phyloP scores from a whole-genome alignment of 208 protist genomes.

The Trypanosomatidae sp. region DNA sequence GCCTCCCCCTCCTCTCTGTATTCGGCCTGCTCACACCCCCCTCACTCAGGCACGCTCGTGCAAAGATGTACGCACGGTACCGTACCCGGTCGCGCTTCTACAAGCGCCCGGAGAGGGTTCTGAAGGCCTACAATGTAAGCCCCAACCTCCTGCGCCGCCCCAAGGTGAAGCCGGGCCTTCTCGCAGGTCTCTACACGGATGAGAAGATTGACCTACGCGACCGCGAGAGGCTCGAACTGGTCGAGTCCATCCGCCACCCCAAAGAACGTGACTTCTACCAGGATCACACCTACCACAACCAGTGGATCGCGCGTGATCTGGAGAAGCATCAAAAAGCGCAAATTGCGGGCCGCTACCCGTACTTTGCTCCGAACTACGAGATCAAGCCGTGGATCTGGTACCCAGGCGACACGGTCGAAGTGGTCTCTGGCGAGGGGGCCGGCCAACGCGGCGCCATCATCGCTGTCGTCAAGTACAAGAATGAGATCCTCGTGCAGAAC shows the following conservation, averaged over 20 bases:
- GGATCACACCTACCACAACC: slow-evolving; percentile 92
- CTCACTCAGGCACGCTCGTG: neutral
- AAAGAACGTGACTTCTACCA: slow-evolving; percentile 91
- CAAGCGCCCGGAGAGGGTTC: slow-evolving; percentile 46
- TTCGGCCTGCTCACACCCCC: neutral
- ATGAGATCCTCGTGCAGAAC: slow-evolving; percentile 89
- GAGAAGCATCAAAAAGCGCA: slow-evolving; percentile 65
- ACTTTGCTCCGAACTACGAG: slow-evolving; percentile 62
- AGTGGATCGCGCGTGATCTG: slow-evolving; percentile 81
- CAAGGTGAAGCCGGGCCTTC: slow-evolving; percentile 65
- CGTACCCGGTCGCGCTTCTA: slow-evolving; percentile 84
- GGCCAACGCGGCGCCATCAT: slow-evolving; percentile 87
- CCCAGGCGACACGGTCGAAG: slow-evolving; percentile 85
- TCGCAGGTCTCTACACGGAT: slow-evolving; percentile 72
- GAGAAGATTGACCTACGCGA: slow-evolving; percentile 78
- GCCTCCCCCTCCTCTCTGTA: too few relatives aligned
- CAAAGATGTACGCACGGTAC: slow-evolving; percentile 82
- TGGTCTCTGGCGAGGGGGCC: slow-evolving; percentile 62
- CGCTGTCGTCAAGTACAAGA: slow-evolving; percentile 88
- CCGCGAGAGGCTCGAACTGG: slow-evolving; percentile 71
- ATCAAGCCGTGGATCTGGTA: slow-evolving; percentile 85
- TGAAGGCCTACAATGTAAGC: slow-evolving; percentile 71
- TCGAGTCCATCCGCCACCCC: slow-evolving; percentile 84
- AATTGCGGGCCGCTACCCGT: slow-evolving; percentile 58
- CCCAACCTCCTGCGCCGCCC: slow-evolving; percentile 67